These are phyloP conservation scores for Wickerhamiella pararugosa DNA, from an alignment of 1,139 yeast species.

Conservation along the genomic window DNA sequence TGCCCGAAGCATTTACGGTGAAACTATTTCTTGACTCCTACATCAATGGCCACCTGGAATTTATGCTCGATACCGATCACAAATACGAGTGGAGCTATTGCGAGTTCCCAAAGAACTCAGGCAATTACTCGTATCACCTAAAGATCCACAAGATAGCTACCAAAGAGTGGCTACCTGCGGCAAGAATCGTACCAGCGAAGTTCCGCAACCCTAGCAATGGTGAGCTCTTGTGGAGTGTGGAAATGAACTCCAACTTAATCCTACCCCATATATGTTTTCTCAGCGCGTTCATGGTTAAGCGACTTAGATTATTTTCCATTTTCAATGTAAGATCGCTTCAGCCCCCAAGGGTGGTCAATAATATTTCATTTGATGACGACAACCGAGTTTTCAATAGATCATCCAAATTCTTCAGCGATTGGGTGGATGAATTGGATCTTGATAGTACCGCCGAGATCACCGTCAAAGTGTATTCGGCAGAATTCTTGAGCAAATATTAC, in stretches of 20 bases:
- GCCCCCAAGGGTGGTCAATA: constrained; percentile 8
- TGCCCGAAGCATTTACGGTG: constrained; percentile 8
- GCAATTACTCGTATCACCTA: constrained; percentile 9
- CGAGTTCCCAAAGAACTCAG: constrained; percentile 5
- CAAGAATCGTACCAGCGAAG: constrained; percentile 13
- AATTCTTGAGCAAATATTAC: too few species aligned
- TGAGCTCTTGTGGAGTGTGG: constrained; percentile 15
- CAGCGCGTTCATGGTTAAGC: constrained; percentile 15
- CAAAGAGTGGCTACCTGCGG: constrained; percentile 13
- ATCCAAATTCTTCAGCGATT: constrained; percentile 12
- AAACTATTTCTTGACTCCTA: constrained; percentile 11
- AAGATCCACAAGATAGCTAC: constrained; percentile 13
- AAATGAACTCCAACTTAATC: constrained; percentile 17
- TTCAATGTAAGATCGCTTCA: constrained; percentile 1
- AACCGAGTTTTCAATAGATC: constrained; percentile 10
- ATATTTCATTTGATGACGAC: constrained; percentile 15
- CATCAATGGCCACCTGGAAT: constrained; percentile 11
- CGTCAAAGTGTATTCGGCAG: too few species aligned
- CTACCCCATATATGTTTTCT: constrained; percentile 17
- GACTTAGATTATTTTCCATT: not conserved
- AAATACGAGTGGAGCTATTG: constrained; percentile 12
- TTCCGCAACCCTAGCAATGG: constrained; percentile 15
- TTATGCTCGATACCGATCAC: constrained; percentile 10
- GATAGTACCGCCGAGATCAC: not conserved
- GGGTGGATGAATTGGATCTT: constrained; percentile 9